These are phyloP conservation scores for Septoria linicola DNA, from an alignment of 2,329 filamentous ascomycete species.

Conservation along the genomic window DNA sequence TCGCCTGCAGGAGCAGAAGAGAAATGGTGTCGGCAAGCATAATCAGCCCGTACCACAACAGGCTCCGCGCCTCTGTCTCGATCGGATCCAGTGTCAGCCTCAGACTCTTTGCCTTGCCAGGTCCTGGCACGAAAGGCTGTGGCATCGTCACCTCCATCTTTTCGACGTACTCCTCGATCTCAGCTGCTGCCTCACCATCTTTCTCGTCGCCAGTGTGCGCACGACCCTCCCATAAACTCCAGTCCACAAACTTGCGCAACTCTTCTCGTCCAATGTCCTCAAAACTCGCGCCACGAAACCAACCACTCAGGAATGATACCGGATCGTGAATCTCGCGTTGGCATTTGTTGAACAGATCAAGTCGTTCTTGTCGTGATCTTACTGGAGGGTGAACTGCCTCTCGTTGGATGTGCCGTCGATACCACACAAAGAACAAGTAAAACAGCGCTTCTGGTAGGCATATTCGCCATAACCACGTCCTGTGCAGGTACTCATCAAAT, in stretches of 20 bases:
- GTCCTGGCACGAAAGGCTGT: constrained; percentile 53
- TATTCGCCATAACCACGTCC: constrained; percentile 44
- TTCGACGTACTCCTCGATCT: constrained; percentile 57
- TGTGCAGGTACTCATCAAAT: constrained; percentile 16
- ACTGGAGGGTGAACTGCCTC: constrained; percentile 52
- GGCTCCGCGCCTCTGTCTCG: constrained; percentile 53
- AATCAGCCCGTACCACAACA: constrained; percentile 61
- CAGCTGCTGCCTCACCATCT: constrained; percentile 45
- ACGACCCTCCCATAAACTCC: constrained; percentile 64
- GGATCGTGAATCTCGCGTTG: constrained; percentile 55
- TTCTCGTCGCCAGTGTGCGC: constrained; percentile 58
- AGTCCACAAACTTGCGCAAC: constrained; percentile 63
- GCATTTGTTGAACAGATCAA: constrained; percentile 58
- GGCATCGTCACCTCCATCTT: constrained; percentile 56
- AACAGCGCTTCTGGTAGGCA: constrained; percentile 55
- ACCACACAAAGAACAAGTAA: constrained; percentile 56
- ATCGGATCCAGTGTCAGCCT: constrained; percentile 67
- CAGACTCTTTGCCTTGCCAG: constrained; percentile 57
- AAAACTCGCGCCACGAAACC: constrained; percentile 63
- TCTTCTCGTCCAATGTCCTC: constrained; percentile 66
- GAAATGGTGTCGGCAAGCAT: constrained; percentile 52
- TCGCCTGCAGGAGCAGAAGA: constrained; percentile 25
- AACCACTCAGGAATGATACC: constrained; percentile 59
- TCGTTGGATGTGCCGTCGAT: constrained; percentile 52
- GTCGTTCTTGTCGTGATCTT: constrained; percentile 50